These are phyloP conservation scores for Russula abietina DNA, from an alignment of 768 basidiomycete species.

Conservation along the genomic window DNA sequence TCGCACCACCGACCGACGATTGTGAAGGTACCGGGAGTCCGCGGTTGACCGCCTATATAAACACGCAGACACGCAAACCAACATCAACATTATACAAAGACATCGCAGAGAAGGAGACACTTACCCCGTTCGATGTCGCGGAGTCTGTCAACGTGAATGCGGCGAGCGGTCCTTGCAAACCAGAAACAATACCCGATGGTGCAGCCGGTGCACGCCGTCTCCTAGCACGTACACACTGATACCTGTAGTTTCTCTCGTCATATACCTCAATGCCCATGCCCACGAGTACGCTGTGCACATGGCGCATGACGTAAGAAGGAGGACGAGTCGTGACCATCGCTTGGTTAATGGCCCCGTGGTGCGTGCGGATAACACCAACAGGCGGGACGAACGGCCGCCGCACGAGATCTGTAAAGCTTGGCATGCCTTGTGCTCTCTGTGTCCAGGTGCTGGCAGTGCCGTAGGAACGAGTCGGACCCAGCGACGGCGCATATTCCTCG, in stretches of 20 bases:
- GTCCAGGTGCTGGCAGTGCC: constrained; percentile 14
- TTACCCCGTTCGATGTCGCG: constrained; percentile 80
- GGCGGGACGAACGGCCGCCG: constrained; percentile 32
- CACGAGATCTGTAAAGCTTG: constrained; percentile 30
- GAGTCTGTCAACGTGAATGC: constrained; percentile 74
- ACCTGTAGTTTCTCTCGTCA: constrained; percentile 86
- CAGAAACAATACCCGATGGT: constrained; percentile 33
- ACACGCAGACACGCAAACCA: neutral
- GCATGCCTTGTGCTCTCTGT: constrained; percentile 5
- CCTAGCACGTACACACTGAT: constrained; percentile 76
- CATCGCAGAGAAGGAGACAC: constrained; percentile 32
- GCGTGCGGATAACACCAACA: constrained; percentile 62
- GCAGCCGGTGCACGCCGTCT: constrained; percentile 36
- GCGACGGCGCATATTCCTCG: constrained; percentile 10
- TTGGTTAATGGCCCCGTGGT: constrained; percentile 90
- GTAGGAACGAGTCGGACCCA: constrained; percentile 14
- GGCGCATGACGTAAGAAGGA: constrained; percentile 83
- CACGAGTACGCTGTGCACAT: constrained; percentile 71
- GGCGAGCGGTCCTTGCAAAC: constrained; percentile 49
- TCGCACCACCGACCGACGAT: constrained; percentile 52
- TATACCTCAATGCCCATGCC: constrained; percentile 89
- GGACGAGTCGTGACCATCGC: constrained; percentile 77
- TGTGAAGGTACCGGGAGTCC: constrained; percentile 81
- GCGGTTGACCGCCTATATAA: constrained; percentile 72
- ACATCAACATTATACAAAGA: neutral